Conservation (phyloP, 2,329 filamentous ascomycete genomes). For the Aspergillus caelatus region DNA sequence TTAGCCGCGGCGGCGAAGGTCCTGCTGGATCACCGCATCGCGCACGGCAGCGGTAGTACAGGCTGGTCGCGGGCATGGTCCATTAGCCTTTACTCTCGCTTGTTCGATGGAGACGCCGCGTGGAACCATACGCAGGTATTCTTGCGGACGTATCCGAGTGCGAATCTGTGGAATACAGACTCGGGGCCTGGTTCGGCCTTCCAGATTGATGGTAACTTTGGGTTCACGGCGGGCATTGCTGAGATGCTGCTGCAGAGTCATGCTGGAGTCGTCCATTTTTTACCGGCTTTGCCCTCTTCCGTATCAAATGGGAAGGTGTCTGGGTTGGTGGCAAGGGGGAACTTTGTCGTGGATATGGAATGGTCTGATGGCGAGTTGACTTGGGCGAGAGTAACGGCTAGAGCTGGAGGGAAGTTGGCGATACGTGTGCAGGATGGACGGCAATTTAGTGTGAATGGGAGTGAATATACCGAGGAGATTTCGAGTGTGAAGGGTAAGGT, state of each 20-base stretch:
- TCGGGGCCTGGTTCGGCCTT: conserved; percentile 36
- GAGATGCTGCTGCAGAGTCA: conserved; percentile 49
- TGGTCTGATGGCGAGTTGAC: conserved; percentile 29
- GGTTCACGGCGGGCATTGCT: conserved; percentile 46
- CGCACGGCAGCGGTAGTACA: conserved; percentile 42
- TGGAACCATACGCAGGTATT: conserved; percentile 40
- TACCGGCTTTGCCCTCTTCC: conserved; percentile 38
- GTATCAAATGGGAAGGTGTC: conserved; percentile 34
- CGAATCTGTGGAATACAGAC: conserved; percentile 19
- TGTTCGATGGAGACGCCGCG: conserved; percentile 40
- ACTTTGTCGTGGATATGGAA: conserved; percentile 38
- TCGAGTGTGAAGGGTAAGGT: neutral
- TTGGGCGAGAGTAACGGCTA: conserved; percentile 14
- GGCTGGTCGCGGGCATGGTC: conserved; percentile 55
- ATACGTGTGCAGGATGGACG: conserved; percentile 10
- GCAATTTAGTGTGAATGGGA: conserved; percentile 5
- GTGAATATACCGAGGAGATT: neutral
- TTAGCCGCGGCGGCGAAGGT: conserved; percentile 26
- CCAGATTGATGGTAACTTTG: conserved; percentile 55
- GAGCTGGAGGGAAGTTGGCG: neutral
- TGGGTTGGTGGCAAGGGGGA: conserved; percentile 38
- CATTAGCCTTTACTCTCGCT: conserved; percentile 49
- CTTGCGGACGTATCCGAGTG: conserved; percentile 10
- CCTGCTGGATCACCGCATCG: conserved; percentile 12
- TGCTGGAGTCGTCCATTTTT: conserved; percentile 31